Evolutionary conservation across 768 basidiomycete species (phyloP).

Genomic region (Phanerochaete sordida): DNA sequence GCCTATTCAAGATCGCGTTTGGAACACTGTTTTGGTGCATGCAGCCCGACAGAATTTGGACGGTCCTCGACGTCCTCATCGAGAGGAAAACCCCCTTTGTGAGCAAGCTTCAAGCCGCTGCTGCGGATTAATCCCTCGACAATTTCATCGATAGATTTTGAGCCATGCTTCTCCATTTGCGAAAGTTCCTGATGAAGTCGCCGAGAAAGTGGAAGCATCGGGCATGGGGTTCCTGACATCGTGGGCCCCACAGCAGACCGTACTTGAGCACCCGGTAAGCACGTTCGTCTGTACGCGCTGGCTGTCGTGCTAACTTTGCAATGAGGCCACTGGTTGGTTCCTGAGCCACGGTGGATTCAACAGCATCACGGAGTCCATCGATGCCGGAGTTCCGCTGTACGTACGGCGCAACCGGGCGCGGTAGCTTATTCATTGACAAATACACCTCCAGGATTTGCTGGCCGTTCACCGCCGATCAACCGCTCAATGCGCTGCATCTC

Average conservation of each 20-base stretch:
- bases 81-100: conserved; percentile 22
- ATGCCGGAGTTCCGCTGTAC: conserved; percentile 20
- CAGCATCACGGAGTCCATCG: conserved; percentile 21
- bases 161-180: conserved; percentile 7
- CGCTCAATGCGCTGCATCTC: conserved; percentile 16
- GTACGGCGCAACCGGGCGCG: neutral
- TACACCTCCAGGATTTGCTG: conserved; percentile 20
- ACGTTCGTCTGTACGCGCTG: neutral
- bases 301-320: neutral
- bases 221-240: conserved; percentile 20
- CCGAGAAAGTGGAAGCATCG: conserved; percentile 12
- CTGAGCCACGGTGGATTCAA: conserved; percentile 25
- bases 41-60: conserved; percentile 16
- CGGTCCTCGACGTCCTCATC: conserved; percentile 19
- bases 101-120: neutral
- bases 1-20: conserved; percentile 19
- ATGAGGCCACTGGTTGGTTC: conserved; percentile 21
- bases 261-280: conserved; percentile 23
- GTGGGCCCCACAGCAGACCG: conserved; percentile 24
- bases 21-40: conserved; percentile 20
- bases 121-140: neutral
- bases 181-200: conserved; percentile 17
- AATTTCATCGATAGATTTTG: conserved; percentile 13
- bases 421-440: neutral
- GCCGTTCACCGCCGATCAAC: conserved; percentile 25